Evolutionary conservation across 352 stramenopile genomes (phyloP), one percentile per base, ranked within the genome.

Genomic region (Phytopythium aichiense): DNA sequence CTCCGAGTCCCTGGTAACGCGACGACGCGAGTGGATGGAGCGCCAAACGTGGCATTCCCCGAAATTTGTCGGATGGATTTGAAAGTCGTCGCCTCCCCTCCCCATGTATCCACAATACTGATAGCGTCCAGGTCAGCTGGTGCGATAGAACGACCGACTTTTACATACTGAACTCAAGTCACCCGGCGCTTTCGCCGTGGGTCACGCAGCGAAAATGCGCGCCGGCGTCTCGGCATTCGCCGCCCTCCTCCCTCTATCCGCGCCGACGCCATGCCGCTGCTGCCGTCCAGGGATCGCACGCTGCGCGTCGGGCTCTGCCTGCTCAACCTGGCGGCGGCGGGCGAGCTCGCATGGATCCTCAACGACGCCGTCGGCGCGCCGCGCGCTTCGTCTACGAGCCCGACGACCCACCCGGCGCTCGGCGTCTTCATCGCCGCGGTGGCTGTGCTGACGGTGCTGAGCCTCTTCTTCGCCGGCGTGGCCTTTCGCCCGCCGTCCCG

Each of bases 391-490:
- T 54, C 48, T 7, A 35, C 22, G 9, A 20, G 48, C 12, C 31
- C 48, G 22, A 13, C 18, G 48, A 18, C 48, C 25, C 25, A 30
- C 25, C 25, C 25, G 13, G 48, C 12, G 11, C 22, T 54, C 3
- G 48, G 16, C 22, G 31, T 54, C 48, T 54, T 30, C 22, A 54
- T 54, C 48, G 23, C 23, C 28, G 48, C 18, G n/a, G 28, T 35
- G 22, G 48, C 48, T 4, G 22, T 54, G 22, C 22, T 35, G 12
- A 31, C 23, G 16, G 25, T 54, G 22, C 22, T 54, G 4, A 20
- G 48, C 11, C 48, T 54, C 23, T 54, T 54, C 28, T 54, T 54
- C 48, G 48, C 48, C 20, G 48, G 22, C 22, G 22, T 54, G 20
- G 22, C 25, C 20, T 23, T 54, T 3, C 48, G 48, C 22, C 48